Conservation (phyloP, 2,329 filamentous ascomycete genomes). For the Aspergillus neoniger region DNA sequence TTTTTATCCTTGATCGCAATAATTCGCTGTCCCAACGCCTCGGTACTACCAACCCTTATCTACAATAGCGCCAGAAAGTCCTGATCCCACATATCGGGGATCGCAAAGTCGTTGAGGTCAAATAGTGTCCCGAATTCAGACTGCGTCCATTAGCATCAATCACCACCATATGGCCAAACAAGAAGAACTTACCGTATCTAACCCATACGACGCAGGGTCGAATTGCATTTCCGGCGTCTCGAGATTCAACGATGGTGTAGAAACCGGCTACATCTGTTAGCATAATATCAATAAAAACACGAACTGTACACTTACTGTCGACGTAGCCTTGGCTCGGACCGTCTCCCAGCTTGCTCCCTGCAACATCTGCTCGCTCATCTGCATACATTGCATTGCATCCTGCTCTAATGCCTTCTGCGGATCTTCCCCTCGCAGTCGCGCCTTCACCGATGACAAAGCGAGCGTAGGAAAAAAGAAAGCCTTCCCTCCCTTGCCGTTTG, state of each 20-base stretch:
- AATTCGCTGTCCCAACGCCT: neutral
- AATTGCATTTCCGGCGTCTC: constrained; percentile 24
- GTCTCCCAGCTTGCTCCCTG: constrained; percentile 24
- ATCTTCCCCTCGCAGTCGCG: constrained; percentile 34
- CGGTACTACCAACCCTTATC: neutral
- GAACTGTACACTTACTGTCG: too few species aligned
- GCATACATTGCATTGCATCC: constrained; percentile 24
- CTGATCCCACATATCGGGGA: constrained; percentile 31
- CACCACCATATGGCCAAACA: constrained; percentile 12
- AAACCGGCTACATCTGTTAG: constrained; percentile 20
- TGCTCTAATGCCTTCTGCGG: constrained; percentile 28
- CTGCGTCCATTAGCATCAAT: constrained; percentile 22
- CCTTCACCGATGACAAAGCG: constrained; percentile 34
- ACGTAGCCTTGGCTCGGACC: constrained; percentile 23
- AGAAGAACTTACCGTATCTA: constrained; percentile 14
- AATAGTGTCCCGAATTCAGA: constrained; percentile 36
- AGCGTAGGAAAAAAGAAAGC: constrained; percentile 34
- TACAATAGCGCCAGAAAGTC: constrained; percentile 24
- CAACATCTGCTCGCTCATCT: constrained; percentile 27
- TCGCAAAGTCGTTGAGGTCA: constrained; percentile 29
- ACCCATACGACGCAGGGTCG: constrained; percentile 26
- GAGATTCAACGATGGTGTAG: constrained; percentile 18
- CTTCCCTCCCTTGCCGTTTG: constrained; percentile 32
- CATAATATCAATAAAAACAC: neutral
- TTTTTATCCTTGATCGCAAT: neutral